phyloP scores from a whole-genome alignment of 2,329 filamentous ascomycete species.

The Nothopassalora personata region DNA sequence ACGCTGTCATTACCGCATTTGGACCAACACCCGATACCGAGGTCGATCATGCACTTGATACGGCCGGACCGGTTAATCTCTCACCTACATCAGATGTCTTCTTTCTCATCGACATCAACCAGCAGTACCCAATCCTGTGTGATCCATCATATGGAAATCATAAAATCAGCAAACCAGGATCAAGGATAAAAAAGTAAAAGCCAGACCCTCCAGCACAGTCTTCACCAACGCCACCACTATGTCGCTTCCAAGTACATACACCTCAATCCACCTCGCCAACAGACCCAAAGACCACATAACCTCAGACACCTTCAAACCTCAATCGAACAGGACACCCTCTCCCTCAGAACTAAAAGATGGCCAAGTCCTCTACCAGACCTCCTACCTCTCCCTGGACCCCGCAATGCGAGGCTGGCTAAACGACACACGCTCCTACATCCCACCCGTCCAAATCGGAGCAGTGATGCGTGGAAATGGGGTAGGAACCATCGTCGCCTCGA shows the following conservation, averaged over 20 bases:
- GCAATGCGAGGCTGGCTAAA: slow-evolving; percentile 50
- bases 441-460: slow-evolving; percentile 41
- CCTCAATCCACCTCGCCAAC: slow-evolving; percentile 22
- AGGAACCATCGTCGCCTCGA: slow-evolving; percentile 36
- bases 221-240: background rate
- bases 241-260: slow-evolving; percentile 17
- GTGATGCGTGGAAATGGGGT: slow-evolving; percentile 38
- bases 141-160: too few species aligned
- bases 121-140: background rate
- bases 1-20: background rate
- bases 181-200: background rate
- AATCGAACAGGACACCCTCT: slow-evolving; percentile 18
- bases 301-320: slow-evolving; percentile 20
- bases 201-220: too few species aligned
- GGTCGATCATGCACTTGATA: background rate
- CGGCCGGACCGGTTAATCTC: background rate
- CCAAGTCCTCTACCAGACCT: slow-evolving; percentile 44
- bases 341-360: slow-evolving; percentile 25
- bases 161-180: background rate
- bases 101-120: background rate
- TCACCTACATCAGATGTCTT: too few species aligned
- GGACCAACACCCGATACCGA: background rate
- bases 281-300: slow-evolving; percentile 23
- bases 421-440: slow-evolving; percentile 42
- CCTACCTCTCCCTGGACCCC: slow-evolving; percentile 50